Evolutionary conservation across 2,329 filamentous ascomycete species (phyloP).

Genomic region (Rhytidhysteron rufulum): DNA sequence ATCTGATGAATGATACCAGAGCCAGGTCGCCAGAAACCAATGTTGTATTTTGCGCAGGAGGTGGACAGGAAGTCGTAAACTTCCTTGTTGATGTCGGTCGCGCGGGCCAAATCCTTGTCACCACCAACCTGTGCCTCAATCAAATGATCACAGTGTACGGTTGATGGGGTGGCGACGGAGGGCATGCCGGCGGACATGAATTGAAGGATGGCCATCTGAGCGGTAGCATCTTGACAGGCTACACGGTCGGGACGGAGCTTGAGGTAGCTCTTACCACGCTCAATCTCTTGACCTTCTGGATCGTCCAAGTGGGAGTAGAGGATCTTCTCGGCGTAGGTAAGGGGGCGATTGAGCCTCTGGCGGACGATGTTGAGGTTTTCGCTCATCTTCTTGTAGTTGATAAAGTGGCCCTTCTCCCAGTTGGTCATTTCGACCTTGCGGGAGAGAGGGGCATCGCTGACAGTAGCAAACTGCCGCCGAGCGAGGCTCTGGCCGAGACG

Average conservation of each 20-base stretch:
- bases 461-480: slow-evolving; percentile 71
- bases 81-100: slow-evolving; percentile 94
- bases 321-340: slow-evolving; percentile 97
- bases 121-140: slow-evolving; percentile 96
- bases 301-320: slow-evolving; percentile 98
- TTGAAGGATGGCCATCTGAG: slow-evolving; percentile 99
- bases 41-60: slow-evolving; percentile 98
- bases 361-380: slow-evolving; percentile 94
- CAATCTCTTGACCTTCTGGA: slow-evolving; percentile 90
- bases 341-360: slow-evolving; percentile 80
- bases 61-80: slow-evolving; percentile 96
- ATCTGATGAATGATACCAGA: slow-evolving; percentile 99
- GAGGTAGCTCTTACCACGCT: slow-evolving; percentile 92
- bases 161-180: slow-evolving; percentile 87
- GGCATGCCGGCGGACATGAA: slow-evolving; percentile 99
- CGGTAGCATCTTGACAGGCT: slow-evolving; percentile 98
- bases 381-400: slow-evolving; percentile 99
- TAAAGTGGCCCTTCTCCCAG: slow-evolving; percentile 92
- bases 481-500: slow-evolving; percentile 63
- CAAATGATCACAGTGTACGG: slow-evolving; percentile 98
- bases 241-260: slow-evolving; percentile 96
- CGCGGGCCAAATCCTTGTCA: slow-evolving; percentile 86
- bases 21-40: slow-evolving; percentile 98
- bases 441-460: slow-evolving; percentile 80
- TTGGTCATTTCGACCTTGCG: slow-evolving; percentile 98